These are phyloP conservation scores for Tulasnella sp. DNA, from an alignment of 768 basidiomycete species.

Conservation along the genomic window DNA sequence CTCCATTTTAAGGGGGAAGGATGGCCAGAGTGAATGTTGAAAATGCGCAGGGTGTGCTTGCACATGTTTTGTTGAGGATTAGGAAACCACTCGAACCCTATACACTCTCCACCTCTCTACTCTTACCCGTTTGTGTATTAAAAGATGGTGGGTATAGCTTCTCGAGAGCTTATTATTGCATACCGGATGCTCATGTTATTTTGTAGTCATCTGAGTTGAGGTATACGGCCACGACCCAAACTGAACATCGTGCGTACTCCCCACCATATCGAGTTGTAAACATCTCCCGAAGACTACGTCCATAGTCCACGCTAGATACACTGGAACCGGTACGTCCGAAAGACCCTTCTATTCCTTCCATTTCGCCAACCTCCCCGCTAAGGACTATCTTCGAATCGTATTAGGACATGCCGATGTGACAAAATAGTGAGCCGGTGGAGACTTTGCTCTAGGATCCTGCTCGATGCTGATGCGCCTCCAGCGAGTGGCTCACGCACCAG, in stretches of 20 bases:
- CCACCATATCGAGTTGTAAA: background rate
- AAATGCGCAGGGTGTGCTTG: constrained; percentile 3
- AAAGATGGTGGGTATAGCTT: too few species aligned
- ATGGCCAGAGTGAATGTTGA: background rate
- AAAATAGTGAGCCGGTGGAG: constrained; percentile 61
- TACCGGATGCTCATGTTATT: too few species aligned
- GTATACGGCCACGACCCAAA: constrained; percentile 92
- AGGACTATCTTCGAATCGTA: constrained; percentile 9
- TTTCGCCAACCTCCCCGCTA: too few species aligned
- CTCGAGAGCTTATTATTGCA: too few species aligned
- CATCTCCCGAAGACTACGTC: constrained; percentile 16
- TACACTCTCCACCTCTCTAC: background rate
- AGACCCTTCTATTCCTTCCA: too few species aligned
- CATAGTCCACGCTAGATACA: constrained; percentile 88
- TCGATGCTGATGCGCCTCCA: constrained; percentile 25
- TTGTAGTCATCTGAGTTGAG: constrained; percentile 76
- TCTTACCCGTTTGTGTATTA: too few species aligned
- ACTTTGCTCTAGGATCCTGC: background rate
- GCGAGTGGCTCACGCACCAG: constrained; percentile 97
- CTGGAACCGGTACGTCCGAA: constrained; percentile 81
- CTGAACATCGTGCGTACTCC: constrained; percentile 71
- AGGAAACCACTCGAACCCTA: background rate
- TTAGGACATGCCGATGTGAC: constrained; percentile 91
- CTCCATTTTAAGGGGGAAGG: constrained; percentile 20
- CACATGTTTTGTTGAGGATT: background rate